Evolutionary conservation across 2,329 filamentous ascomycete species (phyloP).

Genomic region (Fonsecaea multimorphosa): DNA sequence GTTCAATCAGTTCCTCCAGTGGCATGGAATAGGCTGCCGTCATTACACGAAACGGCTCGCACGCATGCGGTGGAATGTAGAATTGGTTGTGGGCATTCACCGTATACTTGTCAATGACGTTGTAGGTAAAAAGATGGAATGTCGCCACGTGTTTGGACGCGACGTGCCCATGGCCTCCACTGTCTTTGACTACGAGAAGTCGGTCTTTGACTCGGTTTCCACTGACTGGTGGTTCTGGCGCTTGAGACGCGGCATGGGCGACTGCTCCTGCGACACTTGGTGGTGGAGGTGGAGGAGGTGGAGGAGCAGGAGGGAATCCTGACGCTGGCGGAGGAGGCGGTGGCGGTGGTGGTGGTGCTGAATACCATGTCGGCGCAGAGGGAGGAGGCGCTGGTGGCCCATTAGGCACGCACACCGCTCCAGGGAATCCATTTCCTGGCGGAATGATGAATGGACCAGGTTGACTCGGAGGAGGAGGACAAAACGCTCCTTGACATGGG

Average conservation of each 20-base stretch:
- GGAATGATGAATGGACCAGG: conserved; percentile 29
- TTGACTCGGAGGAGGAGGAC: conserved; percentile 18
- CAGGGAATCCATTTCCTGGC: conserved; percentile 29
- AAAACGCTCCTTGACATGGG: conserved; percentile 3
- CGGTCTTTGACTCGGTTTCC: conserved; percentile 39
- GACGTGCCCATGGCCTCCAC: conserved; percentile 28
- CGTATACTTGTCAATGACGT: conserved; percentile 34
- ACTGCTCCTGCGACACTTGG: conserved; percentile 22
- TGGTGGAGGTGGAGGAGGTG: conserved; percentile 23
- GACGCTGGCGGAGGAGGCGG: conserved; percentile 21
- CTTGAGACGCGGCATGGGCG: conserved; percentile 25
- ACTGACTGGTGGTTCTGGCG: conserved; percentile 34
- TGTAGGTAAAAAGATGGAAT: conserved; percentile 50
- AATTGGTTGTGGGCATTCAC: conserved; percentile 45
- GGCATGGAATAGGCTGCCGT: conserved; percentile 55
- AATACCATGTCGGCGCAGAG: conserved; percentile 12
- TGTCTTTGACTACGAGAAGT: conserved; percentile 32
- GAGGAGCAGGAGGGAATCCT: conserved; percentile 12
- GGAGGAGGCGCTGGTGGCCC: conserved; percentile 25
- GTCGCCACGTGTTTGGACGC: conserved; percentile 31
- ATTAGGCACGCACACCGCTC: conserved; percentile 32
- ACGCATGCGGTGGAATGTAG: conserved; percentile 55
- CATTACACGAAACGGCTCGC: conserved; percentile 61
- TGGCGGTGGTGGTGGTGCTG: conserved; percentile 20
- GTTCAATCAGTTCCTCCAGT: conserved; percentile 64